Percentiles rank a stretch among this genome's conserved stretches.
These are phyloP conservation scores for Aquanectria penicillioides DNA, from an alignment of 2,329 filamentous ascomycete species.

Conservation along the genomic window DNA sequence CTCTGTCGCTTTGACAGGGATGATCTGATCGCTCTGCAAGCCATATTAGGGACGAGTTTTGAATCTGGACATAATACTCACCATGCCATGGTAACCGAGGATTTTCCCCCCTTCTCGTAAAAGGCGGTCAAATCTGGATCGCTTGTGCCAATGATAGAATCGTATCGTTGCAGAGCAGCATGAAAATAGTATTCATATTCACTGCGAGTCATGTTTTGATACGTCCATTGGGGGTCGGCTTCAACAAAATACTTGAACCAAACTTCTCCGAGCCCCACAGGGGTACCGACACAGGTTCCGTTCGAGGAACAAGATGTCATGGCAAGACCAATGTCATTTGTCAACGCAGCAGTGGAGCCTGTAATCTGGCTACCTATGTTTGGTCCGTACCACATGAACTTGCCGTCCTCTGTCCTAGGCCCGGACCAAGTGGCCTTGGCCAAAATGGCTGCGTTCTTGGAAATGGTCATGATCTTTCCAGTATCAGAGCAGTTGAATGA, in stretches of 20 bases:
- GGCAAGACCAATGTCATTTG: conserved; percentile 1
- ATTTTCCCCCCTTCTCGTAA: conserved; percentile 7
- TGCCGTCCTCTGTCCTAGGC: background rate
- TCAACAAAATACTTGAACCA: conserved; percentile 3
- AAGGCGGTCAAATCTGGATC: background rate
- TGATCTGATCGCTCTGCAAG: conserved; percentile 7
- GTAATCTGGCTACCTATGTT: conserved; percentile 7
- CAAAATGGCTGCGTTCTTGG: conserved; percentile 5
- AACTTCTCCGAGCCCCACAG: conserved; percentile 4
- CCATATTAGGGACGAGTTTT: background rate
- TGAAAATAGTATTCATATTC: background rate
- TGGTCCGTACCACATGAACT: conserved; percentile 5
- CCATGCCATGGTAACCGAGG: conserved; percentile 14
- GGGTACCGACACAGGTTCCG: background rate
- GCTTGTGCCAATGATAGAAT: background rate
- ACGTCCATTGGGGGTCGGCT: background rate
- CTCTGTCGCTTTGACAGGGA: background rate
- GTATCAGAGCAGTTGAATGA: conserved; percentile 12
- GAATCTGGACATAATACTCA: background rate
- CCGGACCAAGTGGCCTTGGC: conserved; percentile 20
- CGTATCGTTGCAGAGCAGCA: background rate
- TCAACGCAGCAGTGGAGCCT: background rate
- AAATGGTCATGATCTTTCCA: background rate
- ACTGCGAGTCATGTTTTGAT: conserved; percentile 9
- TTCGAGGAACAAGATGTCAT: conserved; percentile 1